Base-by-base conservation (phyloP, 768 basidiomycete genomes). In the Amanita rimosa region DNA sequence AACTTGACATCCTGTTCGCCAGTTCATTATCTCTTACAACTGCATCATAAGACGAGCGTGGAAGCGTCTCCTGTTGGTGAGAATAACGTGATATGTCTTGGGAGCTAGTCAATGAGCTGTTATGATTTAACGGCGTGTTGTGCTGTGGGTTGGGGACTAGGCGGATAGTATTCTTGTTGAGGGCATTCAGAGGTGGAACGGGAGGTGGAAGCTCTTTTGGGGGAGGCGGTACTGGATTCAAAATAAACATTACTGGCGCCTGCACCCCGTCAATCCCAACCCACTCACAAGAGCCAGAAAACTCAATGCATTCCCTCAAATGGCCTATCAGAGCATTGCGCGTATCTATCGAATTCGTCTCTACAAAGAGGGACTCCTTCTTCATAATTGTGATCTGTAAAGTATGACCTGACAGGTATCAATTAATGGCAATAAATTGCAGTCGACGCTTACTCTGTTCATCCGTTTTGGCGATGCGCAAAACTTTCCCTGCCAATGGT, bases 401-500 rank as follows among this genome's bases (percentile, higher is more conserved):
- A 6, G 76, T 75, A 56, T 78, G 83, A 22, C 81, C 90, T 94
- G 57, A 29, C 6, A 36, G 27, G 7, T 9, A 43, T 42, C 27
- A 16, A 41, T 37, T 27, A 35, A 19, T 35, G 9, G 17, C 6
- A 22, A 43, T 7, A 5, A 35, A n/a, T n/a, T 29, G n/a, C 16
- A 24, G 24, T 31, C 21, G 39, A 41, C 22, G 64, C 76, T 49
- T 52, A 78, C 89, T 77, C 72, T 74, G 73, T 31, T 73, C 81
- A 49, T 70, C 68, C 3, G 76, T 70, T 53, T 81, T 81, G 7
- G 69, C 69, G 3, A 88, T 83, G 51, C 76, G 75, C 47, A 99
- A 71, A 57, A 96, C 93, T 61, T 95, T 97, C 4, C 93, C 95
- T 10, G 96, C 85, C 29, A 99, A 69, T 4, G 96, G 96, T 14